phyloP scores from a whole-genome alignment of 2,329 filamentous ascomycete species.

The Trichoderma citrinoviride region DNA sequence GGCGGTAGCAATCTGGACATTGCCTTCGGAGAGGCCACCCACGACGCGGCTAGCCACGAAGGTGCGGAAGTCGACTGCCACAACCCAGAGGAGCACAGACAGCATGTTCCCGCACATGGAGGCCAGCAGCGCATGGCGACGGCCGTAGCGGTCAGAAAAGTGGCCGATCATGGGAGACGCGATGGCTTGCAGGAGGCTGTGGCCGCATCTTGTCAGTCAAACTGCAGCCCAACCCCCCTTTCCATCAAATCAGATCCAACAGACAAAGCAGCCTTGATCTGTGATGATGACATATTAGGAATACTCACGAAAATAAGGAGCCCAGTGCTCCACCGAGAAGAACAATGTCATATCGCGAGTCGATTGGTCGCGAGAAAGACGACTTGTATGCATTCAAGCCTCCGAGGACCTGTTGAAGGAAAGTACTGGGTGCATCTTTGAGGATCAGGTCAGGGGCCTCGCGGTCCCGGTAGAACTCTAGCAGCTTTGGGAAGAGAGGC shows the following conservation, averaged over 20 bases:
- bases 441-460: slow-evolving; percentile 57
- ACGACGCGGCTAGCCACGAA: slow-evolving; percentile 92
- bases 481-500: slow-evolving; percentile 88
- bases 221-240: background rate
- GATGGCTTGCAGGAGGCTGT: slow-evolving; percentile 81
- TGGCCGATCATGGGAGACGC: slow-evolving; percentile 88
- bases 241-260: background rate
- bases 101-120: slow-evolving; percentile 93
- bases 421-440: slow-evolving; percentile 52
- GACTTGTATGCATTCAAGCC: slow-evolving; percentile 95
- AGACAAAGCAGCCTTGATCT: background rate
- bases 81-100: slow-evolving; percentile 91
- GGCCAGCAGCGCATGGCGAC: slow-evolving; percentile 79
- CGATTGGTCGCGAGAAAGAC: slow-evolving; percentile 86
- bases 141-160: slow-evolving; percentile 84
- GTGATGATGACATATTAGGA: background rate
- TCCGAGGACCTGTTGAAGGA: slow-evolving; percentile 75
- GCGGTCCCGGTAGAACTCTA: slow-evolving; percentile 91
- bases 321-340: slow-evolving; percentile 90
- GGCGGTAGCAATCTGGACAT: slow-evolving; percentile 91
- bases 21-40: slow-evolving; percentile 91
- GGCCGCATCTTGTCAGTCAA: background rate
- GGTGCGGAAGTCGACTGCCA: slow-evolving; percentile 89
- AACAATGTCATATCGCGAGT: slow-evolving; percentile 95
- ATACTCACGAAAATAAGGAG: slow-evolving; percentile 72